Base-by-base conservation (phyloP, 208 protist species). In the Acanthamoeba sp. region DNA sequence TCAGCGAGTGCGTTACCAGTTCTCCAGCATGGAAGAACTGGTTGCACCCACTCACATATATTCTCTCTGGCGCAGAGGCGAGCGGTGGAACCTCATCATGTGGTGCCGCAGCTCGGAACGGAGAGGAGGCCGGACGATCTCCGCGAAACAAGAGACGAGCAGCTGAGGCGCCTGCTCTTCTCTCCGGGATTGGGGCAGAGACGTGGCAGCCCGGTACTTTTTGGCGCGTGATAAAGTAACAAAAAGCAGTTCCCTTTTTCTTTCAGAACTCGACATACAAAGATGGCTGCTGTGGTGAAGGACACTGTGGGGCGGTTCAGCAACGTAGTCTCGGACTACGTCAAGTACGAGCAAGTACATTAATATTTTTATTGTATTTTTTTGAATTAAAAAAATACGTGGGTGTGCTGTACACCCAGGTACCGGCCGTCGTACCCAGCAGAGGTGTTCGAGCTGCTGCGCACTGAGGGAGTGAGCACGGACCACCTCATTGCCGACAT, bases 11-110 rank as follows among this genome's bases (percentile, higher is more conserved):
- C 32, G 36, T 45, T 38, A 9, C n/a, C 38, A 12, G 22, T 42
- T 36, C 36, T 18, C 29, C 22, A 40, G 7, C 16, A 80, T 27
- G 16, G 9, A 66, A 12, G n/a, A 6, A 5, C 32, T 24, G 5
- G n/a, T 40, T 38, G 16, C 20, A 0, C 48, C 48, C 27, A 22
- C 55, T n/a, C 16, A 29, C 55, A 24, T 62, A 9, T 6, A 29
- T 24, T 24, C 55, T 32, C 24, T 6, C 1, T 6, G 4, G 10
- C 2, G 12, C 27, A 90, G 82, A 38, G 82, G 82, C 16, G 82
- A 90, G 27, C 42, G 82, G 52, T 90, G 82, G 82, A 90, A 90
- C 48, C 55, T 90, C 45, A 90, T 90, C 32, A 38, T 90, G 32
- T 90, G 82, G 82, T 90, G 82, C 52, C 82, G 82, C 42, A 90